phyloP scores from a whole-genome alignment of 2,329 filamentous ascomycete genomes.

The Fusarium luffae region DNA sequence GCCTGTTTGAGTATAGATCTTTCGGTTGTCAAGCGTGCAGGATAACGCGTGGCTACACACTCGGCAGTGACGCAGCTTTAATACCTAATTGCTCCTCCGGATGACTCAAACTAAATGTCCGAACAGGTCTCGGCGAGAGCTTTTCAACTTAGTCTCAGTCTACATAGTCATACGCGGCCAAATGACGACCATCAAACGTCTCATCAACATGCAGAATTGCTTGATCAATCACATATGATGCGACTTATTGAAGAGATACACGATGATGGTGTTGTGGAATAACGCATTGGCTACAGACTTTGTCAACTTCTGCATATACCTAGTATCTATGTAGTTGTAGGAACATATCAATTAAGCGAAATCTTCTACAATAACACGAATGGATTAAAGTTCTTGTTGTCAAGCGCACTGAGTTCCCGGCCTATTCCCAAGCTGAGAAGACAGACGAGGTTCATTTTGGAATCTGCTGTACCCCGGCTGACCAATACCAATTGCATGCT shows the following conservation, averaged over 20 bases:
- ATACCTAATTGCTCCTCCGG: not conserved
- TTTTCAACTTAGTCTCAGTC: too few relatives aligned
- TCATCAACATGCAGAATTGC: not conserved
- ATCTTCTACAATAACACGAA: not conserved
- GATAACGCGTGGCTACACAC: constrained; percentile 5
- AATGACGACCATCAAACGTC: constrained; percentile 1
- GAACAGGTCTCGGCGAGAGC: not conserved
- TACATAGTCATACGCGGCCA: constrained; percentile 1
- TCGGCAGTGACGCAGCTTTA: constrained; percentile 19
- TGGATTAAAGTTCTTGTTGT: not conserved
- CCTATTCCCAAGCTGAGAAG: not conserved
- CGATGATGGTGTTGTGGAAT: not conserved
- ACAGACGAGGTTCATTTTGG: not conserved
- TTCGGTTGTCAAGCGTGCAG: constrained; percentile 7
- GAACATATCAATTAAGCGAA: not conserved
- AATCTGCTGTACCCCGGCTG: not conserved
- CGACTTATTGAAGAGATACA: not conserved
- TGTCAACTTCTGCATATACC: not conserved
- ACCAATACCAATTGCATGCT: constrained; percentile 7
- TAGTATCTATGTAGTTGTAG: not conserved
- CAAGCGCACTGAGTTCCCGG: not conserved
- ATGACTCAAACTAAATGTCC: not conserved
- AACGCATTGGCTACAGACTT: not conserved
- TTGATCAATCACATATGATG: not conserved
- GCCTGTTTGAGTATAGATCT: constrained; percentile 38